phyloP scores from a whole-genome alignment of 768 basidiomycete genomes.

The Leccinum boreale region DNA sequence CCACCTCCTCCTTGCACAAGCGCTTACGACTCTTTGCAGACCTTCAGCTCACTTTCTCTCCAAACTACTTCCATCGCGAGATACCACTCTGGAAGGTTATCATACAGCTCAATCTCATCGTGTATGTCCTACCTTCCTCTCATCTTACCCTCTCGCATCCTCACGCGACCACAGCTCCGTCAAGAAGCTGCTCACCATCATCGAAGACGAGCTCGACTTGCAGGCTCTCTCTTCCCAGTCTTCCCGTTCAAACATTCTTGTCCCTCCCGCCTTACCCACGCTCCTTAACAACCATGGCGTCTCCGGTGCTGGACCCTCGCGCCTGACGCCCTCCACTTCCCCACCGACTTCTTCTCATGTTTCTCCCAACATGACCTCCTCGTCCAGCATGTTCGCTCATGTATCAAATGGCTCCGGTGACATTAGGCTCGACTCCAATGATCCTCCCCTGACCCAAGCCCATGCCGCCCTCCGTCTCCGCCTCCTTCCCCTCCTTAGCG shows the following conservation, averaged over 20 bases:
- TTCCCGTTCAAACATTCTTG: conserved; percentile 12
- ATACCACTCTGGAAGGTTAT: conserved; percentile 58
- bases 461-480: conserved; percentile 34
- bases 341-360: background rate
- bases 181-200: conserved; percentile 52
- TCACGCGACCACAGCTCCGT: conserved; percentile 42
- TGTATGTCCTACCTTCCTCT: conserved; percentile 32
- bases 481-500: conserved; percentile 50
- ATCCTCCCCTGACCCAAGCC: conserved; percentile 21
- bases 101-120: conserved; percentile 67
- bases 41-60: conserved; percentile 66
- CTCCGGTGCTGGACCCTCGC: background rate
- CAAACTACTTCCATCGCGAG: conserved; percentile 56
- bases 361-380: background rate
- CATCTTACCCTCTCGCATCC: background rate
- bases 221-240: conserved; percentile 1
- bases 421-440: background rate
- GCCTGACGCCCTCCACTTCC: background rate
- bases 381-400: background rate
- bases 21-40: conserved; percentile 36
- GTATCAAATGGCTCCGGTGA: background rate
- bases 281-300: background rate
- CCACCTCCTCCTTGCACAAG: background rate
- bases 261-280: conserved; percentile 19
- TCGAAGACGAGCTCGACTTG: conserved; percentile 44